A percentile compares a stretch with the other conserved stretches of the same genome.
Evolutionary conservation across 1,284 basidiomycete species (phyloP).

Genomic region (Meira nashicola): DNA sequence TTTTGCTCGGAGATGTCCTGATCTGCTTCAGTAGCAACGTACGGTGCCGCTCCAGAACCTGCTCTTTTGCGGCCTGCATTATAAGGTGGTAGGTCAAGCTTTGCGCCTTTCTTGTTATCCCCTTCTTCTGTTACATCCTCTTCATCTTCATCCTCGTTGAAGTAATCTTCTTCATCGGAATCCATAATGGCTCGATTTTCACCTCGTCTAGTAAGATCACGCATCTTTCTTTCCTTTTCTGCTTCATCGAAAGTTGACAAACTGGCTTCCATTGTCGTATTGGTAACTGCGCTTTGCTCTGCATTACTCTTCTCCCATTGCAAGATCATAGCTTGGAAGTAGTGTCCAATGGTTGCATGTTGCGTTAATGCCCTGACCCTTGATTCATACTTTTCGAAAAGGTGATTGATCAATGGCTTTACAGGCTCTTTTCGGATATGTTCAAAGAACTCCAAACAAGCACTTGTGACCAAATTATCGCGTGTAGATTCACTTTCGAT

Average conservation of each 20-base stretch:
- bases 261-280: background rate
- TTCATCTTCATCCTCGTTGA: conserved; percentile 68
- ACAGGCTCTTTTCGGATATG: conserved; percentile 81
- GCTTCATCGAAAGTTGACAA: conserved; percentile 7
- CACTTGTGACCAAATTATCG: conserved; percentile 88
- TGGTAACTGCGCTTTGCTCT: conserved; percentile 55
- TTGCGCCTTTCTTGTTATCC: background rate
- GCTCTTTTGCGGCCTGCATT: background rate
- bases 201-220: conserved; percentile 18
- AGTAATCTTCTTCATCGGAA: conserved; percentile 76
- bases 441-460: conserved; percentile 93
- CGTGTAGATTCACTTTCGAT: conserved; percentile 73
- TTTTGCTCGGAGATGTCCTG: background rate
- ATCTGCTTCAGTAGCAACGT: conserved; percentile 9
- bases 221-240: conserved; percentile 16
- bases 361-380: conserved; percentile 66
- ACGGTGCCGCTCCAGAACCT: conserved; percentile 1
- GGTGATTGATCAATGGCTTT: conserved; percentile 74
- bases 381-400: conserved; percentile 72
- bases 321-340: conserved; percentile 69
- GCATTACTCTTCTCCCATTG: conserved; percentile 82
- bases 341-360: conserved; percentile 62
- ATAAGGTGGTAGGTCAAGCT: background rate
- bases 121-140: conserved; percentile 48
- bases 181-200: conserved; percentile 36